A percentile compares a stretch with the other conserved stretches of the same genome.
These are phyloP conservation scores for Spirogloea muscicola DNA, from an alignment of 139 green algal genomes.

Conservation along the genomic window DNA sequence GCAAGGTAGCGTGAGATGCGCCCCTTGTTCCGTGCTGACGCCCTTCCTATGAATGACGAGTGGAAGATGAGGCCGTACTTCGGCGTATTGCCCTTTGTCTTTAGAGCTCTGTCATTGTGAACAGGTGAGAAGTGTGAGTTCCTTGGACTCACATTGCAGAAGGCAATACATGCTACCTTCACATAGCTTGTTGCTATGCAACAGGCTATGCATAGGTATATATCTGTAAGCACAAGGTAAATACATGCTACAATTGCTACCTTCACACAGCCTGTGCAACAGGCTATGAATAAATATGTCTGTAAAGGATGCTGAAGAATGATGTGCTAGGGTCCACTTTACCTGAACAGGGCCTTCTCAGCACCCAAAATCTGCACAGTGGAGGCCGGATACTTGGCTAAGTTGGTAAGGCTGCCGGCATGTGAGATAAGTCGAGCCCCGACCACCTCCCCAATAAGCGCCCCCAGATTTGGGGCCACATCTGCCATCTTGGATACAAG, in stretches of 20 bases:
- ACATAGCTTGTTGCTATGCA: no score
- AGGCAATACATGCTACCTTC: no score
- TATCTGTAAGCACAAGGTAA: no score
- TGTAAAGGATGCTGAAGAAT: no score
- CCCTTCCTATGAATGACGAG: conserved; percentile 92
- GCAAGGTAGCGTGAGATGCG: conserved; percentile 96
- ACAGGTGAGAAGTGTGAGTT: no score
- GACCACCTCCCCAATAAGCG: conserved; percentile 94
- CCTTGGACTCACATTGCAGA: no score
- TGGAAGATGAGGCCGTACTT: conserved; percentile 99
- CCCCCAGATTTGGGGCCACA: conserved; percentile 91
- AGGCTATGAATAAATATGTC: no score
- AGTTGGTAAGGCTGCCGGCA: conserved; percentile 88
- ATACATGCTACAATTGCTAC: no score
- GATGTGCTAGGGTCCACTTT: no score
- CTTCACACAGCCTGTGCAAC: no score
- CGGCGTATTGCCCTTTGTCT: conserved; percentile 97
- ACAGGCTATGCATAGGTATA: no score
- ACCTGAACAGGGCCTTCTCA: conserved; percentile 98
- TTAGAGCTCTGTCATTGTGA: conserved; percentile 87
- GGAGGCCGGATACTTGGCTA: conserved; percentile 95
- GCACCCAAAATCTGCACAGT: conserved; percentile 99
- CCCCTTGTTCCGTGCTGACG: conserved; percentile 94
- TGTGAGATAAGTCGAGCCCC: conserved; percentile 92
- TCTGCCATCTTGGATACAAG: conserved; percentile 80